Evolutionary conservation across 495 filamentous ascomycete genomes (phyloP), one percentile per base, ranked within the genome.

Genomic region (Penicillium coprophilum): DNA sequence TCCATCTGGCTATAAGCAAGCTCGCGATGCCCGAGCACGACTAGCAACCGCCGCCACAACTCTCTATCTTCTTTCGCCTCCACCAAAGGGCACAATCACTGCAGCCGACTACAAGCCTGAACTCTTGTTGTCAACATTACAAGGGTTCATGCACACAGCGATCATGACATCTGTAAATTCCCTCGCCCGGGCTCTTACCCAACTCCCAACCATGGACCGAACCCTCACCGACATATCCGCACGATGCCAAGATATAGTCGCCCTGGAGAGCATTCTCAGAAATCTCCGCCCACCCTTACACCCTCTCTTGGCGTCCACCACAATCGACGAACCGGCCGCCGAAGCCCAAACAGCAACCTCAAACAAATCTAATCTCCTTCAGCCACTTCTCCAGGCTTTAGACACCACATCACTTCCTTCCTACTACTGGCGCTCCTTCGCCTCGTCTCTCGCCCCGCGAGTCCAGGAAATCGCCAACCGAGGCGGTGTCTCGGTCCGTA

Each of bases 341-440:
- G 55, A 60, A 3, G 24, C 34, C 36, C 58, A 64, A 21, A 51
- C 48, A 10, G 39, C 54, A 12, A 20, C 13, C 24, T 46, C 52
- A 38, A 53, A 20, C 38, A 64, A 58, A 46, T 41, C 60, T 3
- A 91, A 88, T 51, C 83, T 96, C 60, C 76, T 96, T 2, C 80
- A 84, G 24, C 88, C 87, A 3, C 73, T 97, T 3, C 79, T 96
- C 38, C 71, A 78, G n/a, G 78, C 86, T 23, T 80, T 99, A 17
- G 94, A 99, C 68, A 96, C 92, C 0, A 82, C 88, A 0, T 92
- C 89, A 0, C 75, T 99, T 20, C 84, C 90, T 6, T 94, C 90
- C 0, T 92, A 91, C 62, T 98, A 95, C 75, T 97, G 93, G 89
- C 80, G 94, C 24, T 85, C 85, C 15, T 80, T 97, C 57, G 94